These are phyloP conservation scores for Trichoderma hamatum DNA, from an alignment of 2,329 filamentous ascomycete genomes.

Conservation along the genomic window DNA sequence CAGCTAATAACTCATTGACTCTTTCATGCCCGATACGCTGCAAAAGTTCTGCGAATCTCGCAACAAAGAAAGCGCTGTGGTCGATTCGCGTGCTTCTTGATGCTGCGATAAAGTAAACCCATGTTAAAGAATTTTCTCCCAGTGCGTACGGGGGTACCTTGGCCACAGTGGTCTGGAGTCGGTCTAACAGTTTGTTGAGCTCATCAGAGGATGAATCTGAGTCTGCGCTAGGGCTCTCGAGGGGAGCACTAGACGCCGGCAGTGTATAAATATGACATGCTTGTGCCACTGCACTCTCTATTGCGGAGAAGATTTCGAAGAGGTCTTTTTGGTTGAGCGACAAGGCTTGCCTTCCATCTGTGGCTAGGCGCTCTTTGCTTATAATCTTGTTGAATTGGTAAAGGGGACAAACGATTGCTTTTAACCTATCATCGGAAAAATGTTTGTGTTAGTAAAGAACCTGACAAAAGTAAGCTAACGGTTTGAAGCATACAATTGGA, in stretches of 20 bases:
- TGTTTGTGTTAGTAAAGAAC: neutral
- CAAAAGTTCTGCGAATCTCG: neutral
- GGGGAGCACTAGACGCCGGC: neutral
- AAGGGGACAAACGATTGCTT: conserved; percentile 15
- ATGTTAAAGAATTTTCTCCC: conserved; percentile 13
- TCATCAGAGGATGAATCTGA: neutral
- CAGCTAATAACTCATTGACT: conserved; percentile 11
- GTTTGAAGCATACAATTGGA: neutral
- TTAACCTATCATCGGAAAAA: neutral
- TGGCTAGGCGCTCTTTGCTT: neutral
- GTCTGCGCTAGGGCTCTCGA: neutral
- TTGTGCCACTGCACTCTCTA: conserved; percentile 8
- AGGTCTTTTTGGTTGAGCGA: conserved; percentile 13
- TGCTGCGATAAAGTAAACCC: conserved; percentile 12
- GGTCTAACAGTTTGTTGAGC: neutral
- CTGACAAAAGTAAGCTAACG: neutral
- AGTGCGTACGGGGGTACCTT: conserved; percentile 4
- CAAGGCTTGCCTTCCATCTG: neutral
- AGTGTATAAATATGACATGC: conserved; percentile 2
- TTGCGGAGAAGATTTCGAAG: conserved; percentile 6
- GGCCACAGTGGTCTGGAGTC: neutral
- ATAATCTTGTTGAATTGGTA: conserved; percentile 10
- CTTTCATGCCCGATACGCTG: conserved; percentile 6
- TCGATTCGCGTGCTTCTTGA: conserved; percentile 1
- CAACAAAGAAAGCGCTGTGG: conserved; percentile 8